A percentile compares a stretch with the other conserved stretches of the same genome.
These are phyloP conservation scores for Atkinsonella texensis DNA, from an alignment of 2,329 filamentous ascomycete genomes.

Conservation along the genomic window DNA sequence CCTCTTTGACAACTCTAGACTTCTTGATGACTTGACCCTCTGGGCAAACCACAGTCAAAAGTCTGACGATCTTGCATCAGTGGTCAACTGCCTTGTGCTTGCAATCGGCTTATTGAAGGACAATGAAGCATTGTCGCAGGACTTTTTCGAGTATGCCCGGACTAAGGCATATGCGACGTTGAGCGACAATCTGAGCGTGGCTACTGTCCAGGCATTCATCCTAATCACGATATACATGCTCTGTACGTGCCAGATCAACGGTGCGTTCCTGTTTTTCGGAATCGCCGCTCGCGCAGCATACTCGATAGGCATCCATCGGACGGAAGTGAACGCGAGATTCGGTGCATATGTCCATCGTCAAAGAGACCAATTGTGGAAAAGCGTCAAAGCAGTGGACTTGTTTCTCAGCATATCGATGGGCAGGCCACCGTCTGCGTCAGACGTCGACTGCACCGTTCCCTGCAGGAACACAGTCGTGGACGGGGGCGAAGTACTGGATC, in stretches of 20 bases:
- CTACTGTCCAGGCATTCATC: constrained; percentile 37
- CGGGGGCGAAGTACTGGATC: constrained; percentile 28
- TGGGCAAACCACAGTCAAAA: constrained; percentile 27
- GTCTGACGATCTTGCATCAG: constrained; percentile 25
- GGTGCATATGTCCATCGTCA: constrained; percentile 29
- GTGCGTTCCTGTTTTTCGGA: constrained; percentile 41
- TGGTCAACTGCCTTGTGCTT: constrained; percentile 36
- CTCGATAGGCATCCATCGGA: constrained; percentile 39
- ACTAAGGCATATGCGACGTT: constrained; percentile 32
- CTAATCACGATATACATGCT: constrained; percentile 43
- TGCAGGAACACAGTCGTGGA: constrained; percentile 26
- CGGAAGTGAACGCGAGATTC: constrained; percentile 41
- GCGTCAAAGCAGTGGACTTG: constrained; percentile 37
- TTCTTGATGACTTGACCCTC: constrained; percentile 27
- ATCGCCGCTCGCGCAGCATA: constrained; percentile 40
- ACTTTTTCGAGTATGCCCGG: constrained; percentile 38
- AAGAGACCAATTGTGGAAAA: constrained; percentile 42
- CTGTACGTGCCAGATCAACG: constrained; percentile 42
- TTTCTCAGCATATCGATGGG: constrained; percentile 43
- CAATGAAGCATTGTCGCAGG: constrained; percentile 28
- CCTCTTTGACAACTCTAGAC: constrained; percentile 29
- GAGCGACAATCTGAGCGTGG: constrained; percentile 33
- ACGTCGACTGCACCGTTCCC: constrained; percentile 41
- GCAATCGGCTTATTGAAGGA: constrained; percentile 35
- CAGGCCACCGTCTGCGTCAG: constrained; percentile 39